phyloP scores from a whole-genome alignment of 768 basidiomycete species.

The Podaxis sp. region DNA sequence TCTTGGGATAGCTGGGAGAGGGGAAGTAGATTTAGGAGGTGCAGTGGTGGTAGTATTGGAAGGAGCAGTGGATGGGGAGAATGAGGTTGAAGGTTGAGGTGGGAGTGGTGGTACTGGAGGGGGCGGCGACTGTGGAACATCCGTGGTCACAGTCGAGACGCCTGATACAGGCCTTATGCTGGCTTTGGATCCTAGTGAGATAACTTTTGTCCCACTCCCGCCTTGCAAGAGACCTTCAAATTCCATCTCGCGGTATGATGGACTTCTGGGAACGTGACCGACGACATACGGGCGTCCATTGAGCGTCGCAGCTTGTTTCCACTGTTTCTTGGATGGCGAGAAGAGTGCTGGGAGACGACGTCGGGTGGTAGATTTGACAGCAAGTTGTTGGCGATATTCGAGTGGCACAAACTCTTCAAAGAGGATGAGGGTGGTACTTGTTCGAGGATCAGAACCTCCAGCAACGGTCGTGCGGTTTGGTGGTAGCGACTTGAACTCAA shows the following conservation, averaged over 20 bases:
- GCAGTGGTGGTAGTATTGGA: not conserved
- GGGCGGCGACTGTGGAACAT: slow-evolving; percentile 17
- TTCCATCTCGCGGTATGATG: slow-evolving; percentile 64
- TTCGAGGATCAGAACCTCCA: slow-evolving; percentile 64
- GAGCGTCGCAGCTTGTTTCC: slow-evolving; percentile 82
- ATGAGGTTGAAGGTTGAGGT: slow-evolving; percentile 19
- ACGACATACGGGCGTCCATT: slow-evolving; percentile 77
- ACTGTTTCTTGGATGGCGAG: slow-evolving; percentile 57
- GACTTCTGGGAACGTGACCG: slow-evolving; percentile 55
- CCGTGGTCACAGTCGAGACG: slow-evolving; percentile 18
- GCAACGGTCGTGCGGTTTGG: slow-evolving; percentile 33
- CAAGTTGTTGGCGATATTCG: slow-evolving; percentile 81
- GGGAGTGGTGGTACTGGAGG: slow-evolving; percentile 21
- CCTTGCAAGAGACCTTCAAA: slow-evolving; percentile 75
- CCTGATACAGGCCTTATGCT: slow-evolving; percentile 19
- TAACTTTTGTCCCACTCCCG: slow-evolving; percentile 45
- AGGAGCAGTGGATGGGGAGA: not conserved
- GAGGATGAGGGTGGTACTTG: slow-evolving; percentile 67
- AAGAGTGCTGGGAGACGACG: slow-evolving; percentile 74
- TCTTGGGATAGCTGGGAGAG: slow-evolving; percentile 17
- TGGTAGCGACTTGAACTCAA: slow-evolving; percentile 85
- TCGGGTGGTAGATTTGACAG: slow-evolving; percentile 48
- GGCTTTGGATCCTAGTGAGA: slow-evolving; percentile 37
- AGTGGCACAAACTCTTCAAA: slow-evolving; percentile 94
- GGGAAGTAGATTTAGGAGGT: not conserved